Conservation (phyloP, 176 grass and related monocot species). For the Elaeis guineensis region DNA sequence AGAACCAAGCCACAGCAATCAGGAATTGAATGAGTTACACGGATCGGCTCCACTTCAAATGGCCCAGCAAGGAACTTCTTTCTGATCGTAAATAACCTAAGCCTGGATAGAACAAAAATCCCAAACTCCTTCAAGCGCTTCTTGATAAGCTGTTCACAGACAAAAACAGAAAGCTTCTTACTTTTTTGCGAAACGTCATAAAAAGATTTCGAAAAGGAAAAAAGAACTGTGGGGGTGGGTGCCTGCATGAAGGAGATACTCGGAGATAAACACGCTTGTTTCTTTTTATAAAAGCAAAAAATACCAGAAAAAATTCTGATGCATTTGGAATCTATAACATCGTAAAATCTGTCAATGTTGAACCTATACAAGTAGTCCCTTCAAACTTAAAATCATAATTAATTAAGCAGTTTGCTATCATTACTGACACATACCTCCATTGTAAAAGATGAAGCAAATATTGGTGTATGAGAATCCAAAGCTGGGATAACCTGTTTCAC, state of each 20-base stretch:
- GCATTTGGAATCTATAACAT: too few relatives aligned
- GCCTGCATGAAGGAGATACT: too few relatives aligned
- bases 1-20: constrained; percentile 95
- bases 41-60: constrained; percentile 96
- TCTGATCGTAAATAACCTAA: constrained; percentile 74
- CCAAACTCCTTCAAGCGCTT: constrained; percentile 97
- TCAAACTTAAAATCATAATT: too few relatives aligned
- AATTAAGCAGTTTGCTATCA: too few relatives aligned
- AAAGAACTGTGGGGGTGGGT: too few relatives aligned
- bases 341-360: too few relatives aligned
- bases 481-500: constrained; percentile 86
- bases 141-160: constrained; percentile 77
- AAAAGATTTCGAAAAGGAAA: too few relatives aligned
- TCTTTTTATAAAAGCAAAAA: too few relatives aligned
- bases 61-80: constrained; percentile 88
- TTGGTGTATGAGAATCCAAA: constrained; percentile 80
- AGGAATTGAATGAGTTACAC: constrained; percentile 98
- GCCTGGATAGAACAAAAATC: constrained; percentile 75
- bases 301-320: too few relatives aligned
- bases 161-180: constrained; percentile 10
- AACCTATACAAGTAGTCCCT: too few relatives aligned
- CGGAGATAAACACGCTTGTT: too few relatives aligned
- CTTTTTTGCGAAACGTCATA: too few relatives aligned
- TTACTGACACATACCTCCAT: constrained; percentile 51
- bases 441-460: constrained; percentile 93